Conservation (phyloP, 352 stramenopile genomes). For the Phytophthora crassamura region DNA sequence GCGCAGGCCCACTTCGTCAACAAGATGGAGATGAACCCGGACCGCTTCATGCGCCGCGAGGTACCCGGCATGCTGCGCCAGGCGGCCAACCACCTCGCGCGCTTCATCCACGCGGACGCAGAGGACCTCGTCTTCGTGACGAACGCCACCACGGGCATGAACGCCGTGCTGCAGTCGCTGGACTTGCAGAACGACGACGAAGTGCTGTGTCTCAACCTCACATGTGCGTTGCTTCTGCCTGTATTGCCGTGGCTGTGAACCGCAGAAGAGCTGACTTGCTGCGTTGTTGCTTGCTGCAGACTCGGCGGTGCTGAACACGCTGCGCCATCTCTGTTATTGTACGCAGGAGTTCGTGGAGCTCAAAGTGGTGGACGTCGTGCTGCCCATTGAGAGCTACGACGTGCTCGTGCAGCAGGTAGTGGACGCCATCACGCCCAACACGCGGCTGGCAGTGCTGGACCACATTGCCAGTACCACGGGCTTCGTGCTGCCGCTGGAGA, state of each 20-base stretch:
- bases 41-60: constrained; percentile 85
- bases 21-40: constrained; percentile 89
- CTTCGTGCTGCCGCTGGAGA: constrained; percentile 82
- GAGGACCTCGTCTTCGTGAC: constrained; percentile 89
- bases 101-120: constrained; percentile 72
- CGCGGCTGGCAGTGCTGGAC: constrained; percentile 82
- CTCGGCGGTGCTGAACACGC: constrained; percentile 82
- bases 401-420: constrained; percentile 72
- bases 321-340: constrained; percentile 86
- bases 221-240: constrained; percentile 55
- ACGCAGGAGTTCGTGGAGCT: constrained; percentile 91
- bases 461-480: constrained; percentile 83
- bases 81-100: constrained; percentile 64
- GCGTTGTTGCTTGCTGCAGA: constrained; percentile 45
- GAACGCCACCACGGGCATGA: constrained; percentile 87
- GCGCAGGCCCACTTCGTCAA: constrained; percentile 87
- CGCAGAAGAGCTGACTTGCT: not conserved
- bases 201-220: constrained; percentile 88
- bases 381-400: constrained; percentile 78
- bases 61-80: constrained; percentile 65
- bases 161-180: constrained; percentile 83
- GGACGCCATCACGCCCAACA: constrained; percentile 82
- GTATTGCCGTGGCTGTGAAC: not conserved
- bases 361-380: constrained; percentile 83
- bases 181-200: constrained; percentile 89